A percentile compares a stretch with the other conserved stretches of the same genome.
These are phyloP conservation scores for Zygotorulaspora florentina DNA, from an alignment of 805 yeast genomes.

Conservation along the genomic window DNA sequence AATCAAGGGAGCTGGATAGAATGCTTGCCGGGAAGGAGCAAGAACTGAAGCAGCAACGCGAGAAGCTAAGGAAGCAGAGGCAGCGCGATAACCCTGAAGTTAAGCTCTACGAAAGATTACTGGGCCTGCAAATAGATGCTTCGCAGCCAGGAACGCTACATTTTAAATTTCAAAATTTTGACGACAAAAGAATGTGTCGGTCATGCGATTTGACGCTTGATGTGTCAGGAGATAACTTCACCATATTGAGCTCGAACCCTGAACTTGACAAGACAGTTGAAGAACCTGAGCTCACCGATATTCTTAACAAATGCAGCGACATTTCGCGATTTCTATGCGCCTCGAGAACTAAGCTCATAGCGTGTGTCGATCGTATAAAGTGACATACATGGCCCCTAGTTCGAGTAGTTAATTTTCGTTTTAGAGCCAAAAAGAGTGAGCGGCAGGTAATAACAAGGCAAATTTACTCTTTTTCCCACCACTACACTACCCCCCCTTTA, in stretches of 20 bases:
- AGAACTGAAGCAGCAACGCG: conserved; percentile 34
- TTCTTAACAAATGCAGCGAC: conserved; percentile 17
- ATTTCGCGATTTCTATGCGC: conserved; percentile 19
- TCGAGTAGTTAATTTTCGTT: too few species aligned
- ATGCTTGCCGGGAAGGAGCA: conserved; percentile 33
- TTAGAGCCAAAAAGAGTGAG: too few species aligned
- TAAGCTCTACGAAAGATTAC: conserved; percentile 45
- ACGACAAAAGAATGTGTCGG: conserved; percentile 39
- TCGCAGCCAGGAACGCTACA: conserved; percentile 43
- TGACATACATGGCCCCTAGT: not conserved
- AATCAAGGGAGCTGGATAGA: conserved; percentile 34
- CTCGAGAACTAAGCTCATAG: conserved; percentile 15
- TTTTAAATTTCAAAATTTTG: conserved; percentile 48
- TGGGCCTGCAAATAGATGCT: conserved; percentile 55
- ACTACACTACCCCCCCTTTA: too few species aligned
- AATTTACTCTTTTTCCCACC: too few species aligned
- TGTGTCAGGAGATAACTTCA: conserved; percentile 41
- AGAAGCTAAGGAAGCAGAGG: conserved; percentile 41
- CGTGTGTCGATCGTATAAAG: conserved; percentile 8
- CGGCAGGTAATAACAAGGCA: too few species aligned
- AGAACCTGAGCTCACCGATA: conserved; percentile 6
- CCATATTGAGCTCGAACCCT: conserved; percentile 40
- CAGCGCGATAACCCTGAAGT: conserved; percentile 50
- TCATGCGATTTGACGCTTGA: conserved; percentile 45
- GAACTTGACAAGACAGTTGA: conserved; percentile 26